Conservation (phyloP, 192 early-diverging fungal species). For the Entomortierella lignicola region DNA sequence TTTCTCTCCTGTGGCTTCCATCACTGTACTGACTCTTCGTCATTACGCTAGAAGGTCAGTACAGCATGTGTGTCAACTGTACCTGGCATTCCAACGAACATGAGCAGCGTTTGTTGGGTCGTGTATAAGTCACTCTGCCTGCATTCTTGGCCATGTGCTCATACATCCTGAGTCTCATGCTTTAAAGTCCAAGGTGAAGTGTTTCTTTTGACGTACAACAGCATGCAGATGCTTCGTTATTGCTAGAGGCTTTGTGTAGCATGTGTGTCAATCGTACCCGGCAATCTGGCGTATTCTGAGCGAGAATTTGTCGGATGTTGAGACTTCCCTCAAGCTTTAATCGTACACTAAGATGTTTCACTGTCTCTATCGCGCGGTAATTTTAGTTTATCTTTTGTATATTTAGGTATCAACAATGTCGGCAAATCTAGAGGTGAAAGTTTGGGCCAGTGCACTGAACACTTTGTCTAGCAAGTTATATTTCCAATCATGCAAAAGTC, state of each 20-base stretch:
- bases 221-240: not conserved
- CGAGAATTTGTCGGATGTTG: not conserved
- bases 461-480: too few relatives aligned
- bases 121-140: slow-evolving; percentile 18
- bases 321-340: slow-evolving; percentile 1
- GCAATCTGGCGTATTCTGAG: slow-evolving; percentile 5
- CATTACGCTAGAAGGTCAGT: not conserved
- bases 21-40: not conserved
- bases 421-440: too few relatives aligned
- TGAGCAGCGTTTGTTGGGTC: slow-evolving; percentile 6
- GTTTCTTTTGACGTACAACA: not conserved
- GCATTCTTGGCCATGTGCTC: not conserved
- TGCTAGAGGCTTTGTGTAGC: slow-evolving; percentile 10
- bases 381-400: too few relatives aligned
- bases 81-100: slow-evolving; percentile 4
- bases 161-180: not conserved
- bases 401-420: too few relatives aligned
- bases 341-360: too few relatives aligned
- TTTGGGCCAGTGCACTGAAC: too few relatives aligned
- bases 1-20: not conserved
- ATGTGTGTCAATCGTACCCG: not conserved
- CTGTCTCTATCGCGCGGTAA: too few relatives aligned
- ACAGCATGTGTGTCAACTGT: not conserved
- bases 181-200: not conserved
- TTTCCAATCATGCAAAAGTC: too few relatives aligned